Percentiles rank a stretch among this genome's conserved stretches.
Conservation (phyloP, 2,329 filamentous ascomycete genomes). For the Fusarium buxicola region DNA sequence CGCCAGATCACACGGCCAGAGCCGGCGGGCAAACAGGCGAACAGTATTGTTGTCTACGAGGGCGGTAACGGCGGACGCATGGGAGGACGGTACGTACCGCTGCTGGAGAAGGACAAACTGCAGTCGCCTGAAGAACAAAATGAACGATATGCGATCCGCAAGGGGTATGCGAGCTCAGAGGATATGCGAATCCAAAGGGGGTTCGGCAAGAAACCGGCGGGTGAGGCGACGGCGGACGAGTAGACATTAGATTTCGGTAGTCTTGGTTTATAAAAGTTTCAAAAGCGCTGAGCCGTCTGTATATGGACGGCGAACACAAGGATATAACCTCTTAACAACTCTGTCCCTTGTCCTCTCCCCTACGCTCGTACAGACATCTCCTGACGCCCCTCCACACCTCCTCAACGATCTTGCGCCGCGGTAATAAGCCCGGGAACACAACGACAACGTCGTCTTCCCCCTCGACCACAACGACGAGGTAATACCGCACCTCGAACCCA, state of each 20-base stretch:
- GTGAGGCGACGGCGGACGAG: constrained; percentile 40
- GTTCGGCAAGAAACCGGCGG: constrained; percentile 48
- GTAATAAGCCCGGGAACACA: constrained; percentile 89
- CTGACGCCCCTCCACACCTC: constrained; percentile 89
- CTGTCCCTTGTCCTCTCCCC: constrained; percentile 49
- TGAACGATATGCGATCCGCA: constrained; percentile 70
- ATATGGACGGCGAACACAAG: constrained; percentile 10
- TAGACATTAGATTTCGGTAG: constrained; percentile 24
- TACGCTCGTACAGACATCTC: constrained; percentile 78
- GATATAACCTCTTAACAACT: constrained; percentile 22
- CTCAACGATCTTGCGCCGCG: constrained; percentile 80
- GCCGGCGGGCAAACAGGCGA: constrained; percentile 34
- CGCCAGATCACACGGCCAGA: constrained; percentile 26
- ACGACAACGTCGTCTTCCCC: constrained; percentile 90
- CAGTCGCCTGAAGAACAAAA: constrained; percentile 67
- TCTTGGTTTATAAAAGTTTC: constrained; percentile 9
- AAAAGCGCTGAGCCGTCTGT: constrained; percentile 7
- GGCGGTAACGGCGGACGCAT: constrained; percentile 65
- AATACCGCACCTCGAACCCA: constrained; percentile 91
- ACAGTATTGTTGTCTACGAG: constrained; percentile 59
- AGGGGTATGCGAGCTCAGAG: constrained; percentile 65
- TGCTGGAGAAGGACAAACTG: constrained; percentile 63
- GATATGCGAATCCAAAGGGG: constrained; percentile 57
- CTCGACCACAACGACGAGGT: constrained; percentile 89
- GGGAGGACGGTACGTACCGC: constrained; percentile 65